Conservation (phyloP, 1,139 yeast species). For the Yamadazyma jaroonii region DNA sequence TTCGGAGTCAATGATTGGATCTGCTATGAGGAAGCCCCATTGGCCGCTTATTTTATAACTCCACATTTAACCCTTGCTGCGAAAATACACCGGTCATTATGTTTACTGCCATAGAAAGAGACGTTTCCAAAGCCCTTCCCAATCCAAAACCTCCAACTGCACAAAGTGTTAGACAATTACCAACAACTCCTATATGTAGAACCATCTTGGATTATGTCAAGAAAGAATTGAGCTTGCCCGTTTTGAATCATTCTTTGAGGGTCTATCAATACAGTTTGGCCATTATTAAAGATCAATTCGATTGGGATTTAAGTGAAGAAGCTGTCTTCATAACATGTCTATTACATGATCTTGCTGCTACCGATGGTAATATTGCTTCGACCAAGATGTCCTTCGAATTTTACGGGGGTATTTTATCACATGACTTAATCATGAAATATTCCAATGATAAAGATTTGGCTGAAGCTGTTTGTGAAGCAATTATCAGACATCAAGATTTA, state of each 20-base stretch:
- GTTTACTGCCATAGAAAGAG: slow-evolving; percentile 31
- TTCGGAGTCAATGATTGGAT: too few species aligned
- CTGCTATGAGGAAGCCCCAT: too few species aligned
- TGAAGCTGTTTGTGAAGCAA: slow-evolving; percentile 40
- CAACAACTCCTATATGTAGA: slow-evolving; percentile 20
- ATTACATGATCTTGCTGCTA: slow-evolving; percentile 38
- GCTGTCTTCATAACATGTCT: slow-evolving; percentile 31
- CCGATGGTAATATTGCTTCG: slow-evolving; percentile 31
- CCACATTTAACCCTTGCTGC: too few species aligned
- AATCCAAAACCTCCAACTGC: slow-evolving; percentile 25
- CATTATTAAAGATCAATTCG: slow-evolving; percentile 34
- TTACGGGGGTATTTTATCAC: slow-evolving; percentile 33
- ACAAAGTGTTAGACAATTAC: slow-evolving; percentile 21
- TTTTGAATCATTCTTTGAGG: slow-evolving; percentile 32
- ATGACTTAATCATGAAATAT: slow-evolving; percentile 25
- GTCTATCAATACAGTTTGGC: slow-evolving; percentile 33
- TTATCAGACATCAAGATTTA: slow-evolving; percentile 37
- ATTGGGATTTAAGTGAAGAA: slow-evolving; percentile 32
- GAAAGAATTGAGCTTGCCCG: slow-evolving; percentile 23
- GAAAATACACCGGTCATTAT: slow-evolving; percentile 8
- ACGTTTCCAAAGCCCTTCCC: slow-evolving; percentile 26
- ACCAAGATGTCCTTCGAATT: slow-evolving; percentile 40
- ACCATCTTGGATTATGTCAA: slow-evolving; percentile 23
- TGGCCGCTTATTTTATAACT: too few species aligned
- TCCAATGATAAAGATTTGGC: slow-evolving; percentile 30